A percentile compares a stretch with the other conserved stretches of the same genome.
Evolutionary conservation across 75 land plant genomes (phyloP).

Genomic region (Pseudotsuga menziesii): DNA sequence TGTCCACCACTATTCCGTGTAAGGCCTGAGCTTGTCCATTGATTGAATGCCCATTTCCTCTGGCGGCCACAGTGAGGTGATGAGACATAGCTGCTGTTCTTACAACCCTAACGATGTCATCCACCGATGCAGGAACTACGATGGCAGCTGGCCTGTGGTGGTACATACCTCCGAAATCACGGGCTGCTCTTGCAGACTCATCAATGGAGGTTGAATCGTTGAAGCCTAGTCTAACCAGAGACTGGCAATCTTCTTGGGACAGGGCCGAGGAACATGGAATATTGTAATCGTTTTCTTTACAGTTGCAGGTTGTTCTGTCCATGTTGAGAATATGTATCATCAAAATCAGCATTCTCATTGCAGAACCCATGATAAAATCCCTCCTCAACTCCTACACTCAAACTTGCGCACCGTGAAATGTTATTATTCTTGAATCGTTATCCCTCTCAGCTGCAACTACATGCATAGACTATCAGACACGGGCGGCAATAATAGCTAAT

Average conservation of each 20-base stretch:
- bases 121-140: conserved; percentile 19
- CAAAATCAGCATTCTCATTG: neutral
- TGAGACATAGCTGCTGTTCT: conserved; percentile 13
- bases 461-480: too few species aligned
- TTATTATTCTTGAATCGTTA: too few species aligned
- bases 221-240: neutral
- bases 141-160: conserved; percentile 27
- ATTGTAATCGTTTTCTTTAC: neutral
- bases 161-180: conserved; percentile 23
- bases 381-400: neutral
- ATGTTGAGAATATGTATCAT: neutral
- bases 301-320: neutral
- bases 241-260: neutral
- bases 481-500: too few species aligned
- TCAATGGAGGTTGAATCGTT: neutral
- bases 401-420: too few species aligned
- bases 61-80: conserved; percentile 20
- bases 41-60: conserved; percentile 48
- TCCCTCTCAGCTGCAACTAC: too few species aligned
- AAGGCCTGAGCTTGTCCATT: conserved; percentile 52
- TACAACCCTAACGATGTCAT: conserved; percentile 24
- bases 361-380: neutral
- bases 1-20: conserved; percentile 47
- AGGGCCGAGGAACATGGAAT: neutral
- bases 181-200: conserved; percentile 1